Conservation (phyloP, 1,284 basidiomycete species). For the Uromyces viciae-fabae region DNA sequence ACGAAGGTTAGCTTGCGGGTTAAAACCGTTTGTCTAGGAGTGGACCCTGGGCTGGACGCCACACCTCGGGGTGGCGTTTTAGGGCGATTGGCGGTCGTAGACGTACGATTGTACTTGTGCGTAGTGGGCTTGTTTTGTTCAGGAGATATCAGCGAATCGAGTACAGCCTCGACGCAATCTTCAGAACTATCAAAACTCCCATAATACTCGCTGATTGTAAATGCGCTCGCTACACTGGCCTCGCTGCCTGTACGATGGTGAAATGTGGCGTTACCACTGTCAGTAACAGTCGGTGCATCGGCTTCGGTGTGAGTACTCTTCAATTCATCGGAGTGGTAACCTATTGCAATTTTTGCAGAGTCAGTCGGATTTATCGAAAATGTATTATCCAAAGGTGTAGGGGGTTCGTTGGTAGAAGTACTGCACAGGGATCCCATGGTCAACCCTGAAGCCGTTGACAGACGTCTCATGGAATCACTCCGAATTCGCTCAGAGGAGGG, state of each 20-base stretch:
- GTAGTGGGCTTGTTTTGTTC: not conserved
- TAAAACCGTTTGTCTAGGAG: not conserved
- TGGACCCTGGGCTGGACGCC: not conserved
- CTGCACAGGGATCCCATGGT: slow-evolving; percentile 32
- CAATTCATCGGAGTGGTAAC: not conserved
- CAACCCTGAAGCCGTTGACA: slow-evolving; percentile 34
- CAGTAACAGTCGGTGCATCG: not conserved
- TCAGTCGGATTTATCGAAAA: slow-evolving; percentile 3
- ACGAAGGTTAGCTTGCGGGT: slow-evolving; percentile 17
- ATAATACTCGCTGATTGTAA: slow-evolving; percentile 44
- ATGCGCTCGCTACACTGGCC: slow-evolving; percentile 29
- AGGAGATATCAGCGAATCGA: slow-evolving; percentile 28
- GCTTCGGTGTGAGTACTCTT: not conserved
- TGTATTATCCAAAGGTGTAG: slow-evolving; percentile 25
- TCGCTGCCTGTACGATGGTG: slow-evolving; percentile 30
- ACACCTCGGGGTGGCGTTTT: not conserved
- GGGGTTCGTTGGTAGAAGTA: slow-evolving; percentile 17
- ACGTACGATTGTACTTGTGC: not conserved
- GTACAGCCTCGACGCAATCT: slow-evolving; percentile 6
- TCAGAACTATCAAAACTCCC: slow-evolving; percentile 39
- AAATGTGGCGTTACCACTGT: not conserved
- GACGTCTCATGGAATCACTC: slow-evolving; percentile 23
- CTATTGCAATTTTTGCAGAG: not conserved
- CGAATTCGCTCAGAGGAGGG: slow-evolving; percentile 7
- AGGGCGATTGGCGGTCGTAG: slow-evolving; percentile 4